A percentile compares a stretch with the other conserved stretches of the same genome.
These are phyloP conservation scores for Triticum monococcum DNA, from an alignment of 176 grass and related monocot genomes.

Conservation along the genomic window DNA sequence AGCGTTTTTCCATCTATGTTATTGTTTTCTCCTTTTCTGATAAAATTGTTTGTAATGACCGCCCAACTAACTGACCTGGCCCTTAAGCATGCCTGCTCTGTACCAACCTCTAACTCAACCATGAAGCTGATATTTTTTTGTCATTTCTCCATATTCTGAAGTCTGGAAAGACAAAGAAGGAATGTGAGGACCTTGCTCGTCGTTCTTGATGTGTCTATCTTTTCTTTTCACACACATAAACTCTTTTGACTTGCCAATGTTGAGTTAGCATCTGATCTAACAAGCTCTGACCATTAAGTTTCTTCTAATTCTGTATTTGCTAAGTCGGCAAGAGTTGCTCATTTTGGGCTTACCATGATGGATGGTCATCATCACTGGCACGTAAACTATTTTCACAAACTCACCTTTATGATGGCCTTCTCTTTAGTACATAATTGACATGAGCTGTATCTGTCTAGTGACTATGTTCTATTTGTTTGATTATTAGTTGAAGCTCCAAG, in stretches of 20 bases:
- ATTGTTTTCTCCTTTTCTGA: slow-evolving; percentile 27
- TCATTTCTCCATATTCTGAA: slow-evolving; percentile 17
- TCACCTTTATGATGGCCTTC: neutral
- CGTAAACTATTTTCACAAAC: slow-evolving; percentile 12
- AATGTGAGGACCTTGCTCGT: slow-evolving; percentile 18
- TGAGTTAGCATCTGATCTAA: slow-evolving; percentile 10
- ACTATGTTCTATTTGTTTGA: slow-evolving; percentile 35
- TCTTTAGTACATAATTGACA: slow-evolving; percentile 21
- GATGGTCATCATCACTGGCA: neutral
- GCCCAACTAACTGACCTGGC: slow-evolving; percentile 43
- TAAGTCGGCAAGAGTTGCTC: neutral
- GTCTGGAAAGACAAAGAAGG: slow-evolving; percentile 22
- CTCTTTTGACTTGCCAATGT: slow-evolving; percentile 12
- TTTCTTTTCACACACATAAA: slow-evolving; percentile 11
- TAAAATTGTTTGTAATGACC: slow-evolving; percentile 24
- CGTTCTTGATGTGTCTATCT: slow-evolving; percentile 15
- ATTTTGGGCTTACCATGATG: neutral
- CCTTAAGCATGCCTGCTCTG: slow-evolving; percentile 41
- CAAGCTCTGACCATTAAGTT: neutral
- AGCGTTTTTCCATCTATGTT: slow-evolving; percentile 24
- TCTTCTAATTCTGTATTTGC: slow-evolving; percentile 8
- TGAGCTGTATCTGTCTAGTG: slow-evolving; percentile 22
- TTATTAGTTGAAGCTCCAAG: slow-evolving; percentile 20
- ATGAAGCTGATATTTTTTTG: slow-evolving; percentile 18
- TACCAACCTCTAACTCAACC: slow-evolving; percentile 36